phyloP scores from a whole-genome alignment of 345 rosid species.

The Nephelium lappaceum region DNA sequence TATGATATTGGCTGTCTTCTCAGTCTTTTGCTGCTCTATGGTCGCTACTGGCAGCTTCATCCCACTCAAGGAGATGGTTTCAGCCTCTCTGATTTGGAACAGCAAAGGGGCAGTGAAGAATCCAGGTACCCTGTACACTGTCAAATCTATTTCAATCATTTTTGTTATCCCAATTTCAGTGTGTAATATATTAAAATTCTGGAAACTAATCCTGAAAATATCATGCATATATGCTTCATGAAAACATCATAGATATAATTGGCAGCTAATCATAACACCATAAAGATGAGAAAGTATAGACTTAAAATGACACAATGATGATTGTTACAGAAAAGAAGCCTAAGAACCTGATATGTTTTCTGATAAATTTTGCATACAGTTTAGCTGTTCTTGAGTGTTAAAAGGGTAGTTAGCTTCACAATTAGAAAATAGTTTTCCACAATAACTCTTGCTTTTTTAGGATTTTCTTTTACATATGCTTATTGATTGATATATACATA shows the following conservation, averaged over 20 bases:
- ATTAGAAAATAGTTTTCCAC: neutral
- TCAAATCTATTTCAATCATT: neutral
- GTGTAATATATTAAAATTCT: neutral
- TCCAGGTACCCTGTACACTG: slow-evolving; percentile 54
- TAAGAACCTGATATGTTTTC: too few relatives aligned
- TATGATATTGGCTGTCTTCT: slow-evolving; percentile 84
- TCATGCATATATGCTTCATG: neutral
- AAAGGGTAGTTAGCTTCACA: neutral
- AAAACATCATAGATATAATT: neutral
- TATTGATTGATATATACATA: slow-evolving; percentile 13
- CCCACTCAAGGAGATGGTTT: slow-evolving; percentile 52
- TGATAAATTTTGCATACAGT: neutral
- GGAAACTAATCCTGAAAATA: neutral
- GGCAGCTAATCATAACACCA: neutral
- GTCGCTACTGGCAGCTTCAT: slow-evolving; percentile 61
- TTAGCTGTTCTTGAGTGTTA: neutral
- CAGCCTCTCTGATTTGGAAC: slow-evolving; percentile 62
- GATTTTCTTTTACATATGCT: neutral
- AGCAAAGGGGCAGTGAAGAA: slow-evolving; percentile 72
- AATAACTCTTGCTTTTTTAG: too few relatives aligned
- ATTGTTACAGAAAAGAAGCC: too few relatives aligned
- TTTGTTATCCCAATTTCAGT: neutral
- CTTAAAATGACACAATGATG: too few relatives aligned
- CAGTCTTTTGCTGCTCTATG: slow-evolving; percentile 70
- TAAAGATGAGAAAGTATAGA: neutral